A percentile compares a stretch with the other conserved stretches of the same genome.
phyloP scores from a whole-genome alignment of 192 early-diverging fungal genomes.

The Podila clonocystis region DNA sequence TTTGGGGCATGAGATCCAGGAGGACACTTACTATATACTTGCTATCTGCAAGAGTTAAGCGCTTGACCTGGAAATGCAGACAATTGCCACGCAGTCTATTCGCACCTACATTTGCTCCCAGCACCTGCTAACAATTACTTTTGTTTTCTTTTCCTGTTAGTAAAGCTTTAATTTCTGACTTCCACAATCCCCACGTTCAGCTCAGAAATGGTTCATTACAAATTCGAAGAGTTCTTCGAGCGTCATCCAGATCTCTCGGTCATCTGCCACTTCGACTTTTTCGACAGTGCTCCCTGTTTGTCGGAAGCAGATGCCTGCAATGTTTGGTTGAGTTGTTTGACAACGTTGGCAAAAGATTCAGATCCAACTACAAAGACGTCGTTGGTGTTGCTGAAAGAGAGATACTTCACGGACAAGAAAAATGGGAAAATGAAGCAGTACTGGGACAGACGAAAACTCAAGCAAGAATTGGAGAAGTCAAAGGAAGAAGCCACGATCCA shows the following conservation, averaged over 20 bases:
- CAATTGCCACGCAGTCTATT: neutral
- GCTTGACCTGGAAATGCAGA: too few relatives aligned
- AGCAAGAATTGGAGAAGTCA: constrained; percentile 17
- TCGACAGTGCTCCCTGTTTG: constrained; percentile 11
- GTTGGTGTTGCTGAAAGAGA: constrained; percentile 17
- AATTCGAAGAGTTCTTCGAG: constrained; percentile 3
- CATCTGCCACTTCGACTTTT: constrained; percentile 28
- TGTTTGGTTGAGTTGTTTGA: constrained; percentile 24
- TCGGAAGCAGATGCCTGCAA: constrained; percentile 21
- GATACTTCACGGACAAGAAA: constrained; percentile 25
- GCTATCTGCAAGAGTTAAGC: constrained; percentile 9
- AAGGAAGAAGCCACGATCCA: neutral
- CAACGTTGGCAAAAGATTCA: constrained; percentile 14
- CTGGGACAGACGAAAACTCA: constrained; percentile 7
- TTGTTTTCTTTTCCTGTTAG: too few relatives aligned
- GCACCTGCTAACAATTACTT: too few relatives aligned
- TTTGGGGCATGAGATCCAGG: constrained; percentile 36
- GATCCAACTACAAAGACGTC: constrained; percentile 7
- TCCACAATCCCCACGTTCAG: neutral
- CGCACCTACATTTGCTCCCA: too few relatives aligned
- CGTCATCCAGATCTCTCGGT: constrained; percentile 15
- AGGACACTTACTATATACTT: constrained; percentile 3
- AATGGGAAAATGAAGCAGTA: constrained; percentile 13
- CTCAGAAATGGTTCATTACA: constrained; percentile 19
- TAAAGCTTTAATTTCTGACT: neutral